Conservation (phyloP, 73 alveolate species). For the Paramecium sexaurelia region DNA sequence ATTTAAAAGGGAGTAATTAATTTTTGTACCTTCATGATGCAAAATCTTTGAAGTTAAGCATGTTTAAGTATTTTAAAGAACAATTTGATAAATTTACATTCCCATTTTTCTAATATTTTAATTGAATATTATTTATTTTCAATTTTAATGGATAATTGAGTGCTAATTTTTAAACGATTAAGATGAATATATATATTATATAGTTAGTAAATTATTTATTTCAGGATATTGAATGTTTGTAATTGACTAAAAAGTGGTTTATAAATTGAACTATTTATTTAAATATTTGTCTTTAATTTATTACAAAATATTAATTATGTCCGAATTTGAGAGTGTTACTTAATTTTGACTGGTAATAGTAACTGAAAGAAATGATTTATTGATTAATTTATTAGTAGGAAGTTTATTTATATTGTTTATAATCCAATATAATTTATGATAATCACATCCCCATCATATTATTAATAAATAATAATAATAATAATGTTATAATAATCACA, state of each 20-base stretch:
- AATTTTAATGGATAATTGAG: constrained; percentile 64
- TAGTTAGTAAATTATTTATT: constrained; percentile 67
- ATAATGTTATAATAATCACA: background rate
- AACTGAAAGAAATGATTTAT: background rate
- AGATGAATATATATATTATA: constrained; percentile 73
- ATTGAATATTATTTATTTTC: constrained; percentile 48
- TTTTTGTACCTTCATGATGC: constrained; percentile 40
- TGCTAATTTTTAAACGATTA: constrained; percentile 72
- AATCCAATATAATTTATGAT: background rate
- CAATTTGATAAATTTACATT: constrained; percentile 76
- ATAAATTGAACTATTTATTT: background rate
- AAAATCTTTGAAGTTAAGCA: background rate
- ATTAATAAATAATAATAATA: background rate
- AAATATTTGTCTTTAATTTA: constrained; percentile 1
- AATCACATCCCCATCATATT: constrained; percentile 32
- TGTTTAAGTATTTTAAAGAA: constrained; percentile 43
- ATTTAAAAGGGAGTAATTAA: constrained; percentile 54
- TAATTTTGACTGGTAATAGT: constrained; percentile 9
- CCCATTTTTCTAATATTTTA: constrained; percentile 75
- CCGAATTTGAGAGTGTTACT: constrained; percentile 36
- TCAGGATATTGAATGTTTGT: background rate
- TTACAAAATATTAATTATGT: background rate
- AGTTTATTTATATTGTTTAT: background rate
- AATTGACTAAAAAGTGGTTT: constrained; percentile 52
- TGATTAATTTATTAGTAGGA: background rate